Base-by-base conservation (phyloP, 192 early-diverging fungal genomes). In the Backusella circina region DNA sequence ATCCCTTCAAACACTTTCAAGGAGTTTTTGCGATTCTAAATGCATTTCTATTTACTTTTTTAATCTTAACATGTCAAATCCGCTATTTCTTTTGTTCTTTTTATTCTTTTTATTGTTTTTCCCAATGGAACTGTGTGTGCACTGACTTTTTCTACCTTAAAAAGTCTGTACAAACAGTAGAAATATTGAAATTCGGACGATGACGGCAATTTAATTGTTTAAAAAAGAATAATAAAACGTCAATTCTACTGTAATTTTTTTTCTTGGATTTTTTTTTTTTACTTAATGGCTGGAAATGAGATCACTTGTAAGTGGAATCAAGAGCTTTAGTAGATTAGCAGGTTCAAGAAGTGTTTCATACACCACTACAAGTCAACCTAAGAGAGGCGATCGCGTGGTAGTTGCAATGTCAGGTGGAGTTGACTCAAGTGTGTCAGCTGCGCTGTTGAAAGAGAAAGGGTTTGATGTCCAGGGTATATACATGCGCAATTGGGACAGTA, bases 401-500 rank as follows among this genome's bases (percentile, higher is more conserved):
- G 78, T 99, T 2, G 91, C 91, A 16, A 93, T 99, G 92, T 97
- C 96, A 0, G 97, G 97, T 32, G 97, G 97, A 1, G 95, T 99
- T 0, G 97, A 99, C 73, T 97, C 95, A 1, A 93, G 92, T 75
- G 93, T 97, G 18, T 88, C 92, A 10, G 95, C 95, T 0, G 78
- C 91, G 32, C 80, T 99, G 15, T 81, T 99, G 1, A 82, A 91
- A 38, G 73, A 83, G 18, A 85, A 88, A 76, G 89, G 90, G 15
- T 90, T 85, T 72, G 65, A 88, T 15, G 90, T 97, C 1, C 85
- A 91, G 41, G 97, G 88, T 1, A 82, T 97, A 13, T 98, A 93
- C 77, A 98, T 99, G 97, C 91, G 90, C 72, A 99, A 98, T 82
- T 98, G 97, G 97, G 96, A 98, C 75, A 88, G 89, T 2, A 81